Base-by-base conservation (phyloP, 305 asterid genomes). In the Fraxinus albicans region DNA sequence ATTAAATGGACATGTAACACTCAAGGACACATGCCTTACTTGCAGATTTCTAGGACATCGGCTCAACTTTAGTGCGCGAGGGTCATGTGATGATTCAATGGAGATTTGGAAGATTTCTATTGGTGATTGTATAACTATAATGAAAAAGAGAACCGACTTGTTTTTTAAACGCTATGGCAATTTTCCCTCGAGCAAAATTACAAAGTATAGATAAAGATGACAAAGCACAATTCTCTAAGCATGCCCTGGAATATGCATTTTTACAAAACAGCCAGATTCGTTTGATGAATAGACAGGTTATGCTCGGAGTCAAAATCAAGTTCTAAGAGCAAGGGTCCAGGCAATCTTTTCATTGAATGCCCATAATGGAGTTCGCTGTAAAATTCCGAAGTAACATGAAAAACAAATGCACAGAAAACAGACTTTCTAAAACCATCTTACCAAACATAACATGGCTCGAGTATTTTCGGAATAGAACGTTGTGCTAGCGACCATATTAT, bases 361-460 rank as follows among this genome's bases (percentile, higher is more conserved):
- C 35, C 70, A 42, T 42, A 73, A 79, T 42, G 79, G 17, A 47
- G 13, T 72, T 72, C 12, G 4, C 42, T 34, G 35, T n/a, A 31
- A 25, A 76, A 70, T 27, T 70, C 42, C 35, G 29, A 67, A 38
- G 58, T 23, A 80, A 79, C 76, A 15, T 29, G 34, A 73, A 80
- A 82, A 74, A 40, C 36, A 74, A 70, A 40, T 58, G n/a, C 78
- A 82, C 19, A 31, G 17, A 10, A 69, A 38, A 38, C 8, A 13
- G 69, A 60, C 80, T 73, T 76, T 58, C 76, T 13, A 60, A 10
- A 23, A 82, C 23, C 69, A 86, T 85, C 97, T 90, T 90, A 97
- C 99, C 98, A 95, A 93, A 86, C 99, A 94, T 86, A 97, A 53
- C 99, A 95, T 95, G 91, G 99, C 99, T 79, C 90, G 92, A 47